Conservation (phyloP, 225 moss, liverwort and hornwort species). For the Lunularia cruciata region DNA sequence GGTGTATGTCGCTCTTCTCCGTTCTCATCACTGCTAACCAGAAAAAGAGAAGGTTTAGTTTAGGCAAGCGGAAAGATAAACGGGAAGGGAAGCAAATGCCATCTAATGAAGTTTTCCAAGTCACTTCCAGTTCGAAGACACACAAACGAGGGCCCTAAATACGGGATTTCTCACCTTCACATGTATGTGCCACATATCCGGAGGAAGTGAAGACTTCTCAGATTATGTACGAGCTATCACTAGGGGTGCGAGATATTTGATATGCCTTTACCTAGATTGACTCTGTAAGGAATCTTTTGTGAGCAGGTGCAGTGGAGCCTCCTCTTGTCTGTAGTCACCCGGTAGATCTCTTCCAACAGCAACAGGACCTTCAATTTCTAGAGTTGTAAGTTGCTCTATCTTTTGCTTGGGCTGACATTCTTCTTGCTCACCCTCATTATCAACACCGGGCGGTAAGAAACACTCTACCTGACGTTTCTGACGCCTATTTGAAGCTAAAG, state of each 20-base stretch:
- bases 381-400: background rate
- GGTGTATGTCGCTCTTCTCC: too few relatives aligned
- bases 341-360: background rate
- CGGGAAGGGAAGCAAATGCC: too few relatives aligned
- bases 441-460: background rate
- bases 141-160: too few relatives aligned
- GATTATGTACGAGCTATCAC: background rate
- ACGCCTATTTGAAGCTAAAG: conserved; percentile 20
- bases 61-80: too few relatives aligned
- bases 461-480: background rate
- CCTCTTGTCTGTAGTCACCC: background rate
- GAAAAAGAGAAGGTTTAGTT: too few relatives aligned
- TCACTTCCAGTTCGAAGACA: too few relatives aligned
- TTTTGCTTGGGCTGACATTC: conserved; percentile 14
- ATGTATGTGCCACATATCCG: background rate
- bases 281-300: background rate
- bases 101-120: too few relatives aligned
- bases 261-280: too few relatives aligned
- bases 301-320: background rate
- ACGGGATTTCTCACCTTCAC: too few relatives aligned
- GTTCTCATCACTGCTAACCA: too few relatives aligned
- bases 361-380: background rate
- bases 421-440: conserved; percentile 12
- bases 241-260: background rate
- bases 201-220: background rate